phyloP scores from a whole-genome alignment of 768 basidiomycete genomes.

The Podaxis sp. region DNA sequence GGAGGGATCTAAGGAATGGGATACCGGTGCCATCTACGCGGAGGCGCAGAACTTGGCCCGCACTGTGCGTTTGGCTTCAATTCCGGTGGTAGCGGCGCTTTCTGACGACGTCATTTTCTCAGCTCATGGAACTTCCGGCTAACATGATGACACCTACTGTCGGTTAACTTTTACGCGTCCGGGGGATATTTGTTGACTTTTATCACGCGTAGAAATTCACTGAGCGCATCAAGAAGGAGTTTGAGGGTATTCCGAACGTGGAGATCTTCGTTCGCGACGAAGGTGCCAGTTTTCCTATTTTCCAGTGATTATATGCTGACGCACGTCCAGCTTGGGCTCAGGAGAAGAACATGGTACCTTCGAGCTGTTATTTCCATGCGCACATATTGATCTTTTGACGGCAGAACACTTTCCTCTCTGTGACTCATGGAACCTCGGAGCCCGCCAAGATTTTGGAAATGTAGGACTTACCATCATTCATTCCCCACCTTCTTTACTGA shows the following conservation, averaged over 20 bases:
- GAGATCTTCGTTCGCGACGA: slow-evolving; percentile 72
- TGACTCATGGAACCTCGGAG: slow-evolving; percentile 78
- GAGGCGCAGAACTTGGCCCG: slow-evolving; percentile 79
- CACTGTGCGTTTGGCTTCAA: slow-evolving; percentile 45
- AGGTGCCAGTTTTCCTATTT: slow-evolving; percentile 40
- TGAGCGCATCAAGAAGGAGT: slow-evolving; percentile 67
- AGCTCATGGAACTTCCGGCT: slow-evolving; percentile 85
- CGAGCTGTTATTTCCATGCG: not conserved
- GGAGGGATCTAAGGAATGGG: slow-evolving; percentile 59
- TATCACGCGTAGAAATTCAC: slow-evolving; percentile 52
- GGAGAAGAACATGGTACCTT: slow-evolving; percentile 74
- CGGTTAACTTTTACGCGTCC: slow-evolving; percentile 19
- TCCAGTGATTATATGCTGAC: slow-evolving; percentile 5
- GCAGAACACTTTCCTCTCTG: slow-evolving; percentile 83
- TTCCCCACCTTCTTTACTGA: not conserved
- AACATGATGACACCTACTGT: slow-evolving; percentile 87
- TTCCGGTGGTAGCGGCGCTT: not conserved
- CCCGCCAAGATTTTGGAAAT: slow-evolving; percentile 89
- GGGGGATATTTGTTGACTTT: not conserved
- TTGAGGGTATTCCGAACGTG: slow-evolving; percentile 65
- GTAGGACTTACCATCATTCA: slow-evolving; percentile 33
- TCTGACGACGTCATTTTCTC: slow-evolving; percentile 11
- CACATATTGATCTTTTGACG: slow-evolving; percentile 1
- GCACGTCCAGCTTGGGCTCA: slow-evolving; percentile 67
- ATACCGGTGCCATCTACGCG: slow-evolving; percentile 71